Conservation (phyloP, 139 green algal genomes). For the Diplosphaera chodatii region DNA sequence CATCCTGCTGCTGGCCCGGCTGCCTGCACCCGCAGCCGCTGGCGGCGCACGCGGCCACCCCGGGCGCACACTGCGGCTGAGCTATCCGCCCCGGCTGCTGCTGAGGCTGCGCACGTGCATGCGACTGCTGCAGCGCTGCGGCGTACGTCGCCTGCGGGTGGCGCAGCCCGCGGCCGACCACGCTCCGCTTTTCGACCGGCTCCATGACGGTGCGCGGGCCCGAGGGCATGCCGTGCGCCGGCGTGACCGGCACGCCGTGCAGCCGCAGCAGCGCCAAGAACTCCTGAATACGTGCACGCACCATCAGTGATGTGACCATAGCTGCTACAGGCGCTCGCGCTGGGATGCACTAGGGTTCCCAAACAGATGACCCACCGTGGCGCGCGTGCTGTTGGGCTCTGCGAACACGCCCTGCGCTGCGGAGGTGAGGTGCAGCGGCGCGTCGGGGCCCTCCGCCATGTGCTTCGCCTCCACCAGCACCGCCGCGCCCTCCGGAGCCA, state of each 20-base stretch:
- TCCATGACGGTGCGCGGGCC: not conserved
- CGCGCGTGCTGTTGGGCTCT: not conserved
- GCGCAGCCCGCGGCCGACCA: not conserved
- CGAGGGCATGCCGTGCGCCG: not conserved
- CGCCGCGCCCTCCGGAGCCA: slow-evolving; percentile 41
- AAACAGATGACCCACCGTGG: not conserved
- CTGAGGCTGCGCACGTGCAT: not conserved
- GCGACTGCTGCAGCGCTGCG: not conserved
- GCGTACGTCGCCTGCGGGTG: not conserved
- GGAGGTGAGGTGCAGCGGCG: slow-evolving; percentile 7
- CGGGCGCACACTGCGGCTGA: not conserved
- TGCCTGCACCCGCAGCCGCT: too few relatives aligned
- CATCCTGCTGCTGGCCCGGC: not conserved
- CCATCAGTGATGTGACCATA: too few relatives aligned
- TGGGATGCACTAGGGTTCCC: too few relatives aligned
- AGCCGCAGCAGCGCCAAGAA: slow-evolving; percentile 44
- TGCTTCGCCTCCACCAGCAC: slow-evolving; percentile 64
- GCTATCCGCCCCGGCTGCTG: not conserved
- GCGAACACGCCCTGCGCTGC: slow-evolving; percentile 15
- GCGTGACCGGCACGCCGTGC: slow-evolving; percentile 16
- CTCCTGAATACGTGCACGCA: slow-evolving; percentile 30
- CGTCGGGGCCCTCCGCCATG: slow-evolving; percentile 23
- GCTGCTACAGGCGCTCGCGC: too few relatives aligned
- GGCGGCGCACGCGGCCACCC: too few relatives aligned
- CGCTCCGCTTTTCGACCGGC: not conserved